A percentile compares a stretch with the other conserved stretches of the same genome.
Evolutionary conservation across 345 rosid species (phyloP).

Genomic region (Pistacia integerrima): DNA sequence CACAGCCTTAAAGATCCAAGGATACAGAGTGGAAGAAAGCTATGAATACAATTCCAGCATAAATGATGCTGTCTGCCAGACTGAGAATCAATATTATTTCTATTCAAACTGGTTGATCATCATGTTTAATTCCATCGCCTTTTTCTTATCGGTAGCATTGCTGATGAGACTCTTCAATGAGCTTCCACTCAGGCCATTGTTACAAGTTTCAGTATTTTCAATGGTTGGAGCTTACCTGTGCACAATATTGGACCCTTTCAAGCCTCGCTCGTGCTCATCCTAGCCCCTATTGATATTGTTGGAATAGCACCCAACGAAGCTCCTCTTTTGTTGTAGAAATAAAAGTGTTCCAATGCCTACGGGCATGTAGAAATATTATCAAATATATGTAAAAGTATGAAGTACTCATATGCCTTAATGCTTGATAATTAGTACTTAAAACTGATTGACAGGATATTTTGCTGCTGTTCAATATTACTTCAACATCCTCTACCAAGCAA

Average conservation of each 20-base stretch:
- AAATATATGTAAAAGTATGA: too few relatives aligned
- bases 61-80: not conserved
- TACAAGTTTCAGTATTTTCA: not conserved
- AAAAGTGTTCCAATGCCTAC: too few relatives aligned
- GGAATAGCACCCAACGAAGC: too few relatives aligned
- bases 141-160: conserved; percentile 10
- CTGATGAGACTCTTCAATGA: conserved; percentile 12
- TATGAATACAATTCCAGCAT: not conserved
- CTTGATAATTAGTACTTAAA: too few relatives aligned
- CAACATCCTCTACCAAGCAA: too few relatives aligned
- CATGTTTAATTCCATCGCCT: conserved; percentile 8
- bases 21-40: not conserved
- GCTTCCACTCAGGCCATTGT: conserved; percentile 20
- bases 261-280: not conserved
- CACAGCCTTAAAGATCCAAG: not conserved
- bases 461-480: too few relatives aligned
- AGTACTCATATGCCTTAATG: too few relatives aligned
- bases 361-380: too few relatives aligned
- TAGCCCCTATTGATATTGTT: not conserved
- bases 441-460: too few relatives aligned
- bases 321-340: too few relatives aligned
- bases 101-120: not conserved
- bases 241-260: not conserved
- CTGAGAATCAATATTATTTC: not conserved
- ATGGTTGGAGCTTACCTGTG: conserved; percentile 19